Conservation (phyloP, 2,329 filamentous ascomycete genomes). For the Zopfia rhizophila region DNA sequence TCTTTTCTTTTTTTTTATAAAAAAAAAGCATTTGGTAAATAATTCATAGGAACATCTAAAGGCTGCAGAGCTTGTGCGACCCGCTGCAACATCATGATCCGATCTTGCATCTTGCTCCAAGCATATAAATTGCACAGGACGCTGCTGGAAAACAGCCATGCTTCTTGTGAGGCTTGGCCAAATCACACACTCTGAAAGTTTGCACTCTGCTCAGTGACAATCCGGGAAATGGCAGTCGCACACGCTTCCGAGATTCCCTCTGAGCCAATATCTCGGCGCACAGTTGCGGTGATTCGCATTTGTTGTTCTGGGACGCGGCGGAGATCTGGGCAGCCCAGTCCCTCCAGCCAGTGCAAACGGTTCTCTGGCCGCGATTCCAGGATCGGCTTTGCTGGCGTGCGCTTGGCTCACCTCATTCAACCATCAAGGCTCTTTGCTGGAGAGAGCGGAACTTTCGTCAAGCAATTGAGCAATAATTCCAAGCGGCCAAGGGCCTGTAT, state of each 20-base stretch:
- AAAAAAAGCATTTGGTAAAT: too few relatives aligned
- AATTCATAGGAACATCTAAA: too few relatives aligned
- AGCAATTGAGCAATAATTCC: slow-evolving; percentile 16
- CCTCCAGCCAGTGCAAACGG: not conserved
- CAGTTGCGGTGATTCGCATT: slow-evolving; percentile 14
- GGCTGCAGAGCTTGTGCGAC: too few relatives aligned
- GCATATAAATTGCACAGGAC: slow-evolving; percentile 8
- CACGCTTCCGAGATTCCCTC: slow-evolving; percentile 12
- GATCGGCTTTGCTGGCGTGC: slow-evolving; percentile 13
- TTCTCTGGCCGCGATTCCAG: not conserved
- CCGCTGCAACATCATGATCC: too few relatives aligned
- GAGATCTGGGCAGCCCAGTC: slow-evolving; percentile 31
- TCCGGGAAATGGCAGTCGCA: slow-evolving; percentile 10
- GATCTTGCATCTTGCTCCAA: too few relatives aligned
- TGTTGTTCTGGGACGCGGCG: slow-evolving; percentile 21
- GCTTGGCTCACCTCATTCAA: slow-evolving; percentile 26
- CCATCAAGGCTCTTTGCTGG: slow-evolving; percentile 5
- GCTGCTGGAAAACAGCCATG: not conserved
- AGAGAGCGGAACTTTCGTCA: not conserved
- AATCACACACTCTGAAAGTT: too few relatives aligned
- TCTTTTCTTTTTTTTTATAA: too few relatives aligned
- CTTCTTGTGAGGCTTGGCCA: slow-evolving; percentile 3
- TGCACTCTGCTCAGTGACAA: not conserved
- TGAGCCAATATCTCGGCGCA: slow-evolving; percentile 22
- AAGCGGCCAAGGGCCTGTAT: slow-evolving; percentile 13